These are phyloP conservation scores for Phaeotremella fagi DNA, from an alignment of 768 basidiomycete species.

Conservation along the genomic window DNA sequence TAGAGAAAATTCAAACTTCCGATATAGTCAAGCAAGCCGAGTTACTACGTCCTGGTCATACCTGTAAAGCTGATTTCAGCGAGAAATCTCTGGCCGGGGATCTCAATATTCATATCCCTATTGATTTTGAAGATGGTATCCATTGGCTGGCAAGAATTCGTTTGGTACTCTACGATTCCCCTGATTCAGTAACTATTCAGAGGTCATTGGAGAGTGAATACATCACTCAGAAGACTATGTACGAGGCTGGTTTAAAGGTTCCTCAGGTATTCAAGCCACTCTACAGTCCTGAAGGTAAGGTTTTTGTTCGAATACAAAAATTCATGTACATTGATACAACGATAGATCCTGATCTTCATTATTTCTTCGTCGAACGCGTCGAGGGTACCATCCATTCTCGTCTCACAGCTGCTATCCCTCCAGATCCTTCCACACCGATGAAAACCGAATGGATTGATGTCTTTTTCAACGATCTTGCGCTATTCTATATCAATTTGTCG, in stretches of 20 bases:
- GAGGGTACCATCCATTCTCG: not conserved
- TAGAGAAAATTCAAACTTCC: too few relatives aligned
- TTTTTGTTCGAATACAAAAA: not conserved
- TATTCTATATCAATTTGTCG: not conserved
- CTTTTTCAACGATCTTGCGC: not conserved
- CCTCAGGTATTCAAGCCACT: too few relatives aligned
- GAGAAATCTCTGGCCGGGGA: not conserved
- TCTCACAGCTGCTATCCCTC: not conserved
- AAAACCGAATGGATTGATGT: not conserved
- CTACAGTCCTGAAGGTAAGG: too few relatives aligned
- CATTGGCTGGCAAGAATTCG: not conserved
- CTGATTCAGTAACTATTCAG: too few relatives aligned
- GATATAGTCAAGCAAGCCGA: not conserved
- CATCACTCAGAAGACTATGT: too few relatives aligned
- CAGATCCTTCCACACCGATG: not conserved
- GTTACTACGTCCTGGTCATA: slow-evolving; percentile 4
- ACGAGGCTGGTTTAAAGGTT: too few relatives aligned
- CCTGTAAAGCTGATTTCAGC: not conserved
- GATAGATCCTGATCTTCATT: not conserved
- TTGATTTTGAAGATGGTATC: slow-evolving; percentile 1
- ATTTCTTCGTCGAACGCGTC: not conserved
- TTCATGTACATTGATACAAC: not conserved
- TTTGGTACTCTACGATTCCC: too few relatives aligned
- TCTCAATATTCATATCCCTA: not conserved
- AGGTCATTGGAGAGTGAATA: not conserved